Evolutionary conservation across 208 protist species (phyloP).

Genomic region (Trichomonas gallinae): DNA sequence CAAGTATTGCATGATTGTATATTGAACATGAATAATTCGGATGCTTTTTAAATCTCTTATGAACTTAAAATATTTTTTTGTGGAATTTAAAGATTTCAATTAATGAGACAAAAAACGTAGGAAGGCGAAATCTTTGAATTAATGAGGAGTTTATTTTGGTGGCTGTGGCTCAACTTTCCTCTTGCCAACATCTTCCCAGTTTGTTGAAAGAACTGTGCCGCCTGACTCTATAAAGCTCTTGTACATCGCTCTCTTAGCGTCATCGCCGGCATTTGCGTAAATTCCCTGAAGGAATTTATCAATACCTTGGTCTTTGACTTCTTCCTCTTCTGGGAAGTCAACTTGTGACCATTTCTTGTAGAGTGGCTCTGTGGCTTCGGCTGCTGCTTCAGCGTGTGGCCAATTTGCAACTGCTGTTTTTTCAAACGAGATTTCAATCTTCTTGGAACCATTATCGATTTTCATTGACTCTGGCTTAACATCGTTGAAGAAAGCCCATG

Average conservation of each 20-base stretch:
- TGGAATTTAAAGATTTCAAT: too few relatives aligned
- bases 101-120: too few relatives aligned
- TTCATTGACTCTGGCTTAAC: background rate
- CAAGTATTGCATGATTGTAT: too few relatives aligned
- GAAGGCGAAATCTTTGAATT: too few relatives aligned
- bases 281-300: slow-evolving; percentile 48
- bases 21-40: too few relatives aligned
- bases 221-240: slow-evolving; percentile 48
- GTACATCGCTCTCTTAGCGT: slow-evolving; percentile 51
- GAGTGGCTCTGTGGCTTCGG: background rate
- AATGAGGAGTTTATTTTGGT: slow-evolving; percentile 25
- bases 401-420: background rate
- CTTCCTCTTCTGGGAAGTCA: background rate
- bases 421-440: background rate
- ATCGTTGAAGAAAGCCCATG: background rate
- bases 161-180: slow-evolving; percentile 36
- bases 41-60: too few relatives aligned
- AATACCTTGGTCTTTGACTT: background rate
- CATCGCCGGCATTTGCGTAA: slow-evolving; percentile 42
- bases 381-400: background rate
- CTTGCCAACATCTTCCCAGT: slow-evolving; percentile 53
- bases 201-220: slow-evolving; percentile 56
- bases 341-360: background rate
- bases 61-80: too few relatives aligned
- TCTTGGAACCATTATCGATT: background rate